phyloP scores from a whole-genome alignment of 768 basidiomycete species.

The Russula sp. region DNA sequence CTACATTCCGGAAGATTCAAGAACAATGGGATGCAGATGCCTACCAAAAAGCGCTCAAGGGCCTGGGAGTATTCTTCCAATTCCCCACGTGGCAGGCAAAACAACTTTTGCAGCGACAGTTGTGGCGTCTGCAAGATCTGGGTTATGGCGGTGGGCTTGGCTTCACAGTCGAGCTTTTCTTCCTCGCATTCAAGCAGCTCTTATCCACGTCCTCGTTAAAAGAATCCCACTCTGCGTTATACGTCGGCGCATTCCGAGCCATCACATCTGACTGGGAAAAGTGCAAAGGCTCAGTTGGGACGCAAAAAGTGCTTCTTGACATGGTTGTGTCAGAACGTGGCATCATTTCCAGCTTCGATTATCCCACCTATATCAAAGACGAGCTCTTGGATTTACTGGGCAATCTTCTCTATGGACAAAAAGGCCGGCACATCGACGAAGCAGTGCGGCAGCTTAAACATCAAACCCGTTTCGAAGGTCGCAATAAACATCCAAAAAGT shows the following conservation, averaged over 20 bases:
- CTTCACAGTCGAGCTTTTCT: conserved; percentile 7
- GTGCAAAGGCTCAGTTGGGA: not conserved
- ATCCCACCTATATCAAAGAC: not conserved
- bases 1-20: not conserved
- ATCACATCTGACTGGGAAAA: conserved; percentile 10
- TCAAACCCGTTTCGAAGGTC: too few species aligned
- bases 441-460: not conserved
- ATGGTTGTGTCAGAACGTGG: not conserved
- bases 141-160: conserved; percentile 3
- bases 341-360: not conserved
- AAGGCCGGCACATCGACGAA: not conserved
- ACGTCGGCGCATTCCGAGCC: conserved; percentile 1
- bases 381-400: not conserved
- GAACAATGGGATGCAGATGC: not conserved
- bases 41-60: not conserved
- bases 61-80: not conserved
- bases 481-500: too few species aligned
- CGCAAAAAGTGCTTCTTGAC: conserved; percentile 21
- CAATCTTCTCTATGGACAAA: not conserved
- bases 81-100: too few species aligned
- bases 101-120: not conserved
- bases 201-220: not conserved
- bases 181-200: not conserved
- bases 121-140: conserved; percentile 1
- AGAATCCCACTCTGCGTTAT: not conserved